Conservation (phyloP, 1,139 yeast genomes). For the Debaryomyces fabryi region DNA sequence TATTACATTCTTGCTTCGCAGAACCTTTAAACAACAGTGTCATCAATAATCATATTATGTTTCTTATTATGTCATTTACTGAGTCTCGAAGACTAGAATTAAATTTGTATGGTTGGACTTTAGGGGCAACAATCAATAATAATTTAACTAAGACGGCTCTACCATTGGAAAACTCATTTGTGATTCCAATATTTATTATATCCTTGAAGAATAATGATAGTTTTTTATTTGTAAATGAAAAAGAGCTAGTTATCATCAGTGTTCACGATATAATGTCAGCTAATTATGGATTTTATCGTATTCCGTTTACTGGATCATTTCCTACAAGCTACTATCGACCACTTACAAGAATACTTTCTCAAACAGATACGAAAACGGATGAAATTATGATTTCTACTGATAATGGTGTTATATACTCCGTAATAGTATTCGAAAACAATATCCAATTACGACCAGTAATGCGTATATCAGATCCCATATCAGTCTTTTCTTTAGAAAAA, state of each 20-base stretch:
- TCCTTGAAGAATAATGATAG: conserved; percentile 38
- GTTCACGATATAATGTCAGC: conserved; percentile 52
- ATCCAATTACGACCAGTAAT: conserved; percentile 24
- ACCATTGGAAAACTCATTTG: conserved; percentile 42
- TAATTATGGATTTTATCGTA: conserved; percentile 36
- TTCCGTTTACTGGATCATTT: conserved; percentile 26
- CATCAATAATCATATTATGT: conserved; percentile 35
- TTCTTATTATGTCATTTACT: conserved; percentile 41
- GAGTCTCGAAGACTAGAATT: conserved; percentile 39
- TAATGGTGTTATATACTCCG: conserved; percentile 41
- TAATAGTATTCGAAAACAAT: conserved; percentile 20
- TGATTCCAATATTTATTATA: conserved; percentile 42
- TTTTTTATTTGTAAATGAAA: conserved; percentile 37
- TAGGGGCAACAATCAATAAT: conserved; percentile 30
- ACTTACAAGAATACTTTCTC: conserved; percentile 17
- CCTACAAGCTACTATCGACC: conserved; percentile 44
- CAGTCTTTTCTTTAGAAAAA: conserved; percentile 35
- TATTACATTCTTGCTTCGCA: conserved; percentile 48
- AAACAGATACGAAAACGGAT: conserved; percentile 20
- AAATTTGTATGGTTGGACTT: conserved; percentile 44
- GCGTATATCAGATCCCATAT: conserved; percentile 35
- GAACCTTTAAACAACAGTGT: conserved; percentile 31
- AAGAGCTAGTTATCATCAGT: conserved; percentile 34
- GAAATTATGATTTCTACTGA: conserved; percentile 47
- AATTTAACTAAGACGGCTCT: conserved; percentile 26